A percentile compares a stretch with the other conserved stretches of the same genome.
Evolutionary conservation across 1,139 yeast species (phyloP).

Genomic region (Hyphopichia wangnamkhiaoensis): DNA sequence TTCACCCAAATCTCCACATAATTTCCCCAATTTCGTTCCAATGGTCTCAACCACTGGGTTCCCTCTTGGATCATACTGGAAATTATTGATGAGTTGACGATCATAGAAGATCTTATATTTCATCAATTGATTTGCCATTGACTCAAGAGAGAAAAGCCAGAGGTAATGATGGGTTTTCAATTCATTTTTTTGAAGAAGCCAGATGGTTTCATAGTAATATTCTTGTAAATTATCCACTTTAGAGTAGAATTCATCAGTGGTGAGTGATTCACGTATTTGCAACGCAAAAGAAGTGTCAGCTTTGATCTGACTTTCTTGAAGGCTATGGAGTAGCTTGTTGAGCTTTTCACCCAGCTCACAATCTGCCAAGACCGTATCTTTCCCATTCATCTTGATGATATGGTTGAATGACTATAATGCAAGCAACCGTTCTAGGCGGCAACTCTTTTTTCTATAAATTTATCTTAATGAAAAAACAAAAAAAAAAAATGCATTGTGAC

Average conservation of each 20-base stretch:
- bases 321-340: neutral
- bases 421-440: too few species aligned
- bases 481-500: too few species aligned
- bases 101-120: constrained; percentile 12
- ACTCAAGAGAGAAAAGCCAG: constrained; percentile 21
- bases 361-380: neutral
- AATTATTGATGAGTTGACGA: neutral
- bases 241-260: constrained; percentile 8
- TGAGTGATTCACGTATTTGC: constrained; percentile 1
- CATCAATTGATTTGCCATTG: constrained; percentile 11
- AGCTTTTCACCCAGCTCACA: neutral
- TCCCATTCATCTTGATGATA: too few species aligned
- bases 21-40: constrained; percentile 12
- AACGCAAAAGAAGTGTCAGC: neutral
- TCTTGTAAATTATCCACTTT: constrained; percentile 22
- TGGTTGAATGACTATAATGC: too few species aligned
- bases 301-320: neutral
- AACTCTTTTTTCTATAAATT: too few species aligned
- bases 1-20: constrained; percentile 13
- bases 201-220: constrained; percentile 16
- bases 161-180: constrained; percentile 16
- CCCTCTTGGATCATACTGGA: constrained; percentile 1
- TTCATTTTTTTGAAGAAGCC: constrained; percentile 14
- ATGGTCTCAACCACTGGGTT: constrained; percentile 6
- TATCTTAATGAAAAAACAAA: too few species aligned